Base-by-base conservation (phyloP, 2,329 filamentous ascomycete species). In the Ophiostoma australiae region DNA sequence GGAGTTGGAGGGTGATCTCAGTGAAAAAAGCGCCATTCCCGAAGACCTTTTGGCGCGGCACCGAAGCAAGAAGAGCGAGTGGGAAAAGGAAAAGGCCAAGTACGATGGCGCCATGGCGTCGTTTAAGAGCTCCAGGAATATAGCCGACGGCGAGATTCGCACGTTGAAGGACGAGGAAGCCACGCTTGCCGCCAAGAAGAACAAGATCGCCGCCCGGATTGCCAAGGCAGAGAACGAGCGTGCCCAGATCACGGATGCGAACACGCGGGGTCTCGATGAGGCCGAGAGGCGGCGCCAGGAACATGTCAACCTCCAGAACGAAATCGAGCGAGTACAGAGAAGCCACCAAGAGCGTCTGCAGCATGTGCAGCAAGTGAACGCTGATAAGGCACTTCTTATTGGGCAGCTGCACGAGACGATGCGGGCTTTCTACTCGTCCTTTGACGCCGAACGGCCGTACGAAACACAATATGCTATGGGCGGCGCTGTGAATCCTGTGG, bases 141-240 rank as follows among this genome's bases (percentile, higher is more conserved):
- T 85, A 58, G 82, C 89, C 63, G 89, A 92, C 73, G 85, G 84
- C 74, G 86, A 90, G 71, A 80, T 90, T 73, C 86, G 88, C 75
- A 81, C 82, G 37, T 84, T 91, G 69, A 86, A 89, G 75, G 84
- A 87, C 67, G 91, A 93, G 71, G 85, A 89, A 76, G 81, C 83
- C 27, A 84, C 84, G 73, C 81, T 90, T 0, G 85, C 89, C 76
- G 86, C 87, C 71, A 91, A 91, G 78, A 86, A 87, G 68, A 91
- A 92, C 81, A 91, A 91, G 80, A 88, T 92, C 61, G 86, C 87
- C 70, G 84, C 86, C 35, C 89, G 91, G 69, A 90, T 91, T 75
- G 84, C 85, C 77, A 92, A 92, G 81, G 87, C 92, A 33, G 88
- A 90, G 74, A 89, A 87, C 74, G 91, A 93, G 78, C 85, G 91